phyloP scores from a whole-genome alignment of 73 alveolate species.

The Paramecium tetraurelia region DNA sequence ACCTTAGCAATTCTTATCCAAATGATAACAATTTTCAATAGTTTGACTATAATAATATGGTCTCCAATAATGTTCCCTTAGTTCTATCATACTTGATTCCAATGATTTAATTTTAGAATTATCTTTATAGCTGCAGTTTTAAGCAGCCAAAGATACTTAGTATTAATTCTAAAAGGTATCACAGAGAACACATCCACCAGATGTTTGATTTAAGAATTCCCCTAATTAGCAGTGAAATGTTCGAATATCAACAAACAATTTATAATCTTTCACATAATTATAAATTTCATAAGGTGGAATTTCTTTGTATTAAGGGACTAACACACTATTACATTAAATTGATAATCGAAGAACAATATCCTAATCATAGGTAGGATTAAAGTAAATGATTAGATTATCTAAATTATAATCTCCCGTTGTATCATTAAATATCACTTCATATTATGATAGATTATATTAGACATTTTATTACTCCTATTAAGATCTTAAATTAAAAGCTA shows the following conservation, averaged over 20 bases:
- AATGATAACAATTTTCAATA: neutral
- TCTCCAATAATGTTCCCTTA: constrained; percentile 20
- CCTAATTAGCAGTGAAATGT: neutral
- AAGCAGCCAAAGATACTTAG: neutral
- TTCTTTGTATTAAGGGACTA: neutral
- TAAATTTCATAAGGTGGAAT: neutral
- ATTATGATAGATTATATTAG: neutral
- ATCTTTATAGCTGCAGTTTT: neutral
- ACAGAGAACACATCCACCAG: neutral
- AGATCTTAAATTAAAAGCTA: neutral
- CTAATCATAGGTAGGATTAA: neutral
- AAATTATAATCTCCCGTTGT: neutral
- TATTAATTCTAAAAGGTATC: neutral
- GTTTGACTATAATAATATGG: neutral
- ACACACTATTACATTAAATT: neutral
- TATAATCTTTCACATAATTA: neutral
- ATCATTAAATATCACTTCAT: neutral
- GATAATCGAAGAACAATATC: neutral
- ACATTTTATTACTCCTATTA: neutral
- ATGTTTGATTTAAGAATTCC: neutral
- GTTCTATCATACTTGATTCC: neutral
- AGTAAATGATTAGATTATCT: neutral
- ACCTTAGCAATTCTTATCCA: constrained; percentile 5
- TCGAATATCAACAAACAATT: neutral
- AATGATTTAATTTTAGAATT: neutral